Evolutionary conservation across 768 basidiomycete species (phyloP).

Genomic region (Punctularia strigosozonata): DNA sequence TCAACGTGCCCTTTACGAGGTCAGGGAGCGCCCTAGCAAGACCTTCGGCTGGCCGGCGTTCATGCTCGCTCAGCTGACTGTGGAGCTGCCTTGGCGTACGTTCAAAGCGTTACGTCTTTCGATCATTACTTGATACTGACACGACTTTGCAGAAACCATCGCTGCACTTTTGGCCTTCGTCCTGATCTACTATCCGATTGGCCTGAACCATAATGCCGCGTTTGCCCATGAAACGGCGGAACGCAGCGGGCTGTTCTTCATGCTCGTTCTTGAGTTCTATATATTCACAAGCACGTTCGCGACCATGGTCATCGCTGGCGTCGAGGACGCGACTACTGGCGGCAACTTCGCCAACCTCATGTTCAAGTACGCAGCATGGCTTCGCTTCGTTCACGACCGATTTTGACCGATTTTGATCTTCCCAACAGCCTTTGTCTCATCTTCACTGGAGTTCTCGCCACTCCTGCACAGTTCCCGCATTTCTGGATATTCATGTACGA

Average conservation of each 20-base stretch:
- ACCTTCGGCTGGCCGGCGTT: slow-evolving; percentile 59
- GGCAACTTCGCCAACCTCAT: slow-evolving; percentile 1
- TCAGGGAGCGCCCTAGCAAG: slow-evolving; percentile 50
- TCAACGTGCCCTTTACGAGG: slow-evolving; percentile 52
- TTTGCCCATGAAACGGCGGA: slow-evolving; percentile 18
- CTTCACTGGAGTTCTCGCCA: too few species aligned
- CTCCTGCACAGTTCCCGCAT: too few species aligned
- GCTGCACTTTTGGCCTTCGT: slow-evolving; percentile 54
- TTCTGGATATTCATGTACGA: slow-evolving; percentile 61
- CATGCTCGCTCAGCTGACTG: slow-evolving; percentile 33
- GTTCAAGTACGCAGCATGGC: too few species aligned
- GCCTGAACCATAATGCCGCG: slow-evolving; percentile 21
- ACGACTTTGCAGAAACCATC: too few species aligned
- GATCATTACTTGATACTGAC: too few species aligned
- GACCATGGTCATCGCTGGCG: background rate
- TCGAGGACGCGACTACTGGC: background rate
- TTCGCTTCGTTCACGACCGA: too few species aligned
- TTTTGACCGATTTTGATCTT: too few species aligned
- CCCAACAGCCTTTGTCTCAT: too few species aligned
- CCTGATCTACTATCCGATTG: slow-evolving; percentile 65
- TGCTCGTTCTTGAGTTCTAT: slow-evolving; percentile 44
- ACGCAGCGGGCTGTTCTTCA: slow-evolving; percentile 48
- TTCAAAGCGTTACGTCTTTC: too few species aligned
- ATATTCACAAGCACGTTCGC: slow-evolving; percentile 38
- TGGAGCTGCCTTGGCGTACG: background rate